Conservation (phyloP, 2,329 filamentous ascomycete genomes). For the Alternaria gansuensis region DNA sequence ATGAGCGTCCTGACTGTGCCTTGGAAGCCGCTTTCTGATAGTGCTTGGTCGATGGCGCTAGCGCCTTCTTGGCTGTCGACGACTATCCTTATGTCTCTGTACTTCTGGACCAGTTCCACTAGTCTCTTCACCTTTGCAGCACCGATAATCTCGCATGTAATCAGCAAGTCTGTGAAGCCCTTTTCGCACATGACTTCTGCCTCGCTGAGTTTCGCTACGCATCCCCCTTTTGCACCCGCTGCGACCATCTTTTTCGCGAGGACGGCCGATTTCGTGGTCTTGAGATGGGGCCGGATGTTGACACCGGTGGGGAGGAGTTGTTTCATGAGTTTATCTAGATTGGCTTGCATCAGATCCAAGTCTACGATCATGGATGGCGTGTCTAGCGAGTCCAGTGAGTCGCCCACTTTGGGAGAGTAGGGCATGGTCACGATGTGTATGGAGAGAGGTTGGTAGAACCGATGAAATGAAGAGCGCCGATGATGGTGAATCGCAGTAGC, state of each 20-base stretch:
- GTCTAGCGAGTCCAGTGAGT: conserved; percentile 58
- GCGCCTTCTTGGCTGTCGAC: conserved; percentile 60
- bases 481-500: neutral
- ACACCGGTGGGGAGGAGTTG: conserved; percentile 58
- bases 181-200: conserved; percentile 51
- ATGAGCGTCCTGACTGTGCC: conserved; percentile 56
- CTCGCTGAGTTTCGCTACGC: conserved; percentile 62
- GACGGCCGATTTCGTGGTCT: conserved; percentile 62
- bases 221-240: conserved; percentile 62
- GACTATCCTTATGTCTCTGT: conserved; percentile 57
- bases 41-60: conserved; percentile 56
- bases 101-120: conserved; percentile 56
- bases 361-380: conserved; percentile 67
- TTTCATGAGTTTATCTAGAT: conserved; percentile 59
- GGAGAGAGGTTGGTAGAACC: neutral
- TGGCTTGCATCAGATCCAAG: conserved; percentile 62
- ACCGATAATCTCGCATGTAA: conserved; percentile 63
- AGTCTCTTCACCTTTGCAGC: conserved; percentile 58
- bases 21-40: conserved; percentile 50
- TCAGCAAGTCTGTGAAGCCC: conserved; percentile 61
- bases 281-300: conserved; percentile 62
- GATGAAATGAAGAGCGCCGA: neutral
- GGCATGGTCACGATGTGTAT: conserved; percentile 27
- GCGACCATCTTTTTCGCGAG: conserved; percentile 57
- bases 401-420: conserved; percentile 57